Evolutionary conservation across 2,329 filamentous ascomycete species (phyloP), one percentile per base, ranked within the genome.

Genomic region (Aspergillus felis): DNA sequence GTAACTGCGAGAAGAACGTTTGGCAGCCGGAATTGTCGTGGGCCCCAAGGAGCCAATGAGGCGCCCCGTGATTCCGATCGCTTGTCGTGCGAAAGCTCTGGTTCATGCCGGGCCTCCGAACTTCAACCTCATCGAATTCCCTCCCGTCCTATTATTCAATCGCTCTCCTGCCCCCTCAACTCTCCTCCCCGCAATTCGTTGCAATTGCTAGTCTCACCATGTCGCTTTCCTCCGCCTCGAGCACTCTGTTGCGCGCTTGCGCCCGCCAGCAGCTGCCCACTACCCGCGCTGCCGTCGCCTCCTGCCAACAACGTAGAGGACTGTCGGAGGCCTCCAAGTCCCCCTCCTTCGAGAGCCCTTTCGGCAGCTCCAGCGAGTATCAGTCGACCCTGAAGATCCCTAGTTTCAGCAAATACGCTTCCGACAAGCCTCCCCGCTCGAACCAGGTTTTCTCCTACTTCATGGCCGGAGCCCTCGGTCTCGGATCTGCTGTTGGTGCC

Each of bases 381-480:
- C 71, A 68, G 55, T 71, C 81, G 53, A 84, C 83, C 68, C 87
- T 82, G 76, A 86, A 89, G 78, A 89, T 97, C 73, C 94, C 94
- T 67, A 87, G 90, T 80, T 97, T 96, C 79, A 85, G 85, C 76
- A 88, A 92, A 76, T 99, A 99, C 82, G 82, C 87, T 79, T 88
- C 85, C 78, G 87, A 86, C 75, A 80, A 81, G 65, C 79, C 80
- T 68, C 82, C 88, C 76, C 84, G 81, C 66, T 82, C 82, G 71
- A 96, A 96, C 81, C 89, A 92, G 82, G 82, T 96, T 68, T 94
- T 96, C 78, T 87, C 88, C 71, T 99, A 99, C 85, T 97, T 99
- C 81, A 96, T 97, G 91, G 94, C 96, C 66, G 94, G 94, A 71
- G 88, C 91, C 56, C 89, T 99, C 84, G 94, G 94, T 74, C 89